Percentiles rank a stretch among this genome's conserved stretches.
Conservation (phyloP, 345 rosid species). For the Gossypium sturtianum region DNA sequence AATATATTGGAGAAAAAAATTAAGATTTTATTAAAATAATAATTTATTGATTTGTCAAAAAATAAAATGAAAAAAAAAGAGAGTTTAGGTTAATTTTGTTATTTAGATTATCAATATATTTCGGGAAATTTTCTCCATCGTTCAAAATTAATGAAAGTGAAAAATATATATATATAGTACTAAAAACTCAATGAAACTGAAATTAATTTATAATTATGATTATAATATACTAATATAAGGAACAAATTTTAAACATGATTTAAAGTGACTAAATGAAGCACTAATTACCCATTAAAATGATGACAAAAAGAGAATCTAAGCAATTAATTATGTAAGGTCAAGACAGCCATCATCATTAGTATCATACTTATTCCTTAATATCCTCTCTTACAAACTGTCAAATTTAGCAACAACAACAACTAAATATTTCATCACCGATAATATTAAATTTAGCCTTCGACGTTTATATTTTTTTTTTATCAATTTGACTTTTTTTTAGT, state of each 20-base stretch:
- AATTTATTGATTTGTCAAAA: background rate
- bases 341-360: background rate
- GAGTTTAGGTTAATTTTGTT: background rate
- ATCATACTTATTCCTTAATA: too few species aligned
- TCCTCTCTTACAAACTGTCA: too few species aligned
- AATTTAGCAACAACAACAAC: too few species aligned
- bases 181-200: background rate
- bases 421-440: background rate
- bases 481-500: too few species aligned
- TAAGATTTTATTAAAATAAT: too few species aligned
- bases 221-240: too few species aligned
- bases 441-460: too few species aligned
- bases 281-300: background rate
- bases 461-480: too few species aligned
- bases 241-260: too few species aligned
- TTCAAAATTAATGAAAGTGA: background rate
- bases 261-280: background rate
- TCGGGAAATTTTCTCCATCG: background rate
- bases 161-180: background rate
- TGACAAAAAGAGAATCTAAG: background rate
- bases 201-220: background rate
- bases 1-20: too few species aligned
- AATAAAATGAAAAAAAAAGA: background rate
- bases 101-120: background rate
- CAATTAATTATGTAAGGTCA: background rate